These are phyloP conservation scores for Aspergillus chevalieri DNA, from an alignment of 2,329 filamentous ascomycete genomes.

Conservation along the genomic window DNA sequence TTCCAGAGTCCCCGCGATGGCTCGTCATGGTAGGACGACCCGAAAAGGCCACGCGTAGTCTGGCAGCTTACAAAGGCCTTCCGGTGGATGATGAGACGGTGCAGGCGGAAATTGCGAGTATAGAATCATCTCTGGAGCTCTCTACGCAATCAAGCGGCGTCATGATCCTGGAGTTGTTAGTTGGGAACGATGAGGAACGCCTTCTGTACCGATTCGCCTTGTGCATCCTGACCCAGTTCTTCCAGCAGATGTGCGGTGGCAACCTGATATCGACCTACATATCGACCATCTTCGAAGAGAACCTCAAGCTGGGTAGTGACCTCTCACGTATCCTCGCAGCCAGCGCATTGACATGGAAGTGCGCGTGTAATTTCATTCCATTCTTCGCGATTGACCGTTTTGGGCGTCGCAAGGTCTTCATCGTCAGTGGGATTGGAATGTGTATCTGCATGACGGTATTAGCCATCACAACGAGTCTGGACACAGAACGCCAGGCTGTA, in stretches of 20 bases:
- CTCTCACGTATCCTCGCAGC: constrained; percentile 36
- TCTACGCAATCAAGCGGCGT: constrained; percentile 8
- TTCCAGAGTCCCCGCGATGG: constrained; percentile 45
- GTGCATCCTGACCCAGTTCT: constrained; percentile 12
- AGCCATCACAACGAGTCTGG: constrained; percentile 31
- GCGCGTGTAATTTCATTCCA: constrained; percentile 46
- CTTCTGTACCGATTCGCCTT: constrained; percentile 17
- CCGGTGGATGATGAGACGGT: constrained; percentile 5
- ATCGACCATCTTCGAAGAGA: constrained; percentile 13
- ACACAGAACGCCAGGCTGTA: constrained; percentile 8
- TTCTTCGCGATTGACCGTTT: constrained; percentile 49
- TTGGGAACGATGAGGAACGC: constrained; percentile 12
- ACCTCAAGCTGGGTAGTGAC: constrained; percentile 7
- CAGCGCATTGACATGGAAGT: constrained; percentile 53
- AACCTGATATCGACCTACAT: constrained; percentile 12
- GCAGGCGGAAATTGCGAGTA: constrained; percentile 12
- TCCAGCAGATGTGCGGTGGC: constrained; percentile 16
- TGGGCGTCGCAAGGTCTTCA: constrained; percentile 47
- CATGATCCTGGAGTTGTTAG: constrained; percentile 13
- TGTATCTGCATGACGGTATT: constrained; percentile 51
- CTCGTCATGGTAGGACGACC: constrained; percentile 13
- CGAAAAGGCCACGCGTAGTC: constrained; percentile 10
- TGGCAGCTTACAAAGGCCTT: constrained; percentile 13
- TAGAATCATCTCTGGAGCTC: constrained; percentile 14
- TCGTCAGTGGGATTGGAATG: constrained; percentile 50